phyloP scores from a whole-genome alignment of 225 moss, liverwort and hornwort genomes.

The Pseudoscleropodium purum region DNA sequence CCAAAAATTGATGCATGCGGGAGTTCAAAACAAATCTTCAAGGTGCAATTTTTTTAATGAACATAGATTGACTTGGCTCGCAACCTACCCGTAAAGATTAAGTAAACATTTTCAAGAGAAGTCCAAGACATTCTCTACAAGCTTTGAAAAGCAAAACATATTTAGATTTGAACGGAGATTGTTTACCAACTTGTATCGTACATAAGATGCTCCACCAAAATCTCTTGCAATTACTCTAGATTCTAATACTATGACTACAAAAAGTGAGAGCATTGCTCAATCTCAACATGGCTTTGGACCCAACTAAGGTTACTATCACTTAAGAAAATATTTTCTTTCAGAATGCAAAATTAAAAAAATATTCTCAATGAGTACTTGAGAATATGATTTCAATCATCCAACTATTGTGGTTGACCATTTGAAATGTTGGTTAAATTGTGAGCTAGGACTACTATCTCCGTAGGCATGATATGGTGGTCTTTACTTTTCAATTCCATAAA shows the following conservation, averaged over 20 bases:
- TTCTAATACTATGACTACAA: not conserved
- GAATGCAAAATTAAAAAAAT: no score
- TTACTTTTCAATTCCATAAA: not conserved
- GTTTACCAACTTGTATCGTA: accelerated
- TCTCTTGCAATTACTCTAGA: not conserved
- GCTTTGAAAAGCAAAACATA: not conserved
- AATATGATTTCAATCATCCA: accelerated
- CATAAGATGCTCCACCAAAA: accelerated
- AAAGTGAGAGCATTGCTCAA: not conserved
- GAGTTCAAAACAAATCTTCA: not conserved
- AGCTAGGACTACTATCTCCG: not conserved
- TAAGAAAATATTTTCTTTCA: no score
- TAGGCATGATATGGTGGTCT: not conserved
- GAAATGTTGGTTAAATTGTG: not conserved
- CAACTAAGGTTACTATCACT: accelerated
- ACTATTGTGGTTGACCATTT: accelerated
- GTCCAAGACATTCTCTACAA: accelerated
- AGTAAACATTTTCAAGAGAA: not conserved
- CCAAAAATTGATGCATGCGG: no score
- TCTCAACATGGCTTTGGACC: not conserved
- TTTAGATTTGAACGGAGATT: not conserved
- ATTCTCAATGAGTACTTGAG: accelerated
- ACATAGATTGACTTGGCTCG: no score
- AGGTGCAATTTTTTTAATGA: not conserved
- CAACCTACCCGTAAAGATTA: no score